phyloP scores from a whole-genome alignment of 148 eudicot species.

The Spergularia bocconei region DNA sequence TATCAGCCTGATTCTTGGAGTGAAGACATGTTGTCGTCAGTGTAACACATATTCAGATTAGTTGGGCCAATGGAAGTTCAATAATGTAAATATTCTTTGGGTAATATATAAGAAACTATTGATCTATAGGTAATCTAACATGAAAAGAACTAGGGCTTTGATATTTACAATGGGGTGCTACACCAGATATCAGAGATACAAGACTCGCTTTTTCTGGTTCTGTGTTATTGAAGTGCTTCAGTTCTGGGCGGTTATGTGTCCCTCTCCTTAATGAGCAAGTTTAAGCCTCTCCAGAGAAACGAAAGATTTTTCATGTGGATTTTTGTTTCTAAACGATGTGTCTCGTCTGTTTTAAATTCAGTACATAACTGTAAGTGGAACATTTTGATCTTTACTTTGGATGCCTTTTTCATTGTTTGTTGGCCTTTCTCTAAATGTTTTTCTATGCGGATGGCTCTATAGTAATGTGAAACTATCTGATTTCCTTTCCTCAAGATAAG shows the following conservation, averaged over 20 bases:
- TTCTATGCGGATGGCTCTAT: not conserved
- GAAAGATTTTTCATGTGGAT: not conserved
- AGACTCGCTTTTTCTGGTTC: not conserved
- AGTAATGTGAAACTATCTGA: not conserved
- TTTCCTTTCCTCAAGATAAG: not conserved
- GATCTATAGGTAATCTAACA: not conserved
- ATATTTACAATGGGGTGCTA: not conserved
- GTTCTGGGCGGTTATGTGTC: not conserved
- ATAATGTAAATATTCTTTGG: not conserved
- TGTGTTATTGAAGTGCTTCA: not conserved
- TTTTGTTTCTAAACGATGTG: not conserved
- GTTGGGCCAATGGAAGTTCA: not conserved
- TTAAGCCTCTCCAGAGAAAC: not conserved
- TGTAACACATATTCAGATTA: not conserved
- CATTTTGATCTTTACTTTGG: not conserved
- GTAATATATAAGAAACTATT: not conserved
- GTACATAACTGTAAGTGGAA: not conserved
- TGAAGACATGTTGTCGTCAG: no score
- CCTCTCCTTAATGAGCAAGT: not conserved
- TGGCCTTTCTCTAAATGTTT: not conserved
- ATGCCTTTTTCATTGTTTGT: not conserved
- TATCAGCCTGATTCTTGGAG: not conserved
- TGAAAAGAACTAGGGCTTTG: not conserved
- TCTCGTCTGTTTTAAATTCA: not conserved
- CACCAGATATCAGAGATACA: not conserved